A percentile compares a stretch with the other conserved stretches of the same genome.
phyloP scores from a whole-genome alignment of 1,284 basidiomycete genomes.

The Cystobasidium pallidum region DNA sequence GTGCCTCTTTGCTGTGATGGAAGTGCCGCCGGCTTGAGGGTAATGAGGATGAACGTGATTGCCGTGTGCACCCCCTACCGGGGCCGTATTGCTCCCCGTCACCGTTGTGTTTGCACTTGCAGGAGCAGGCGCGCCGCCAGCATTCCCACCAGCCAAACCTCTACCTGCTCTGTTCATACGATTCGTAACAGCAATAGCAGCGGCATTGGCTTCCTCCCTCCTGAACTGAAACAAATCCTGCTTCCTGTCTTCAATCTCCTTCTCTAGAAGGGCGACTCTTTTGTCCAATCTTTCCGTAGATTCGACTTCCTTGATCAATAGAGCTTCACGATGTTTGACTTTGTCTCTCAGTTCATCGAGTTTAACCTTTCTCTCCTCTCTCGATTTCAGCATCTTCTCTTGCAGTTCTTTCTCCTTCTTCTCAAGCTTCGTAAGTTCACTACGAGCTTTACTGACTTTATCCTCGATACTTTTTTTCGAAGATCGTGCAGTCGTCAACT shows the following conservation, averaged over 20 bases:
- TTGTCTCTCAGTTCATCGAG: constrained; percentile 55
- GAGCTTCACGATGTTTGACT: constrained; percentile 54
- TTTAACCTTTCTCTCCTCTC: constrained; percentile 58
- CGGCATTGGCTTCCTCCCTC: constrained; percentile 44
- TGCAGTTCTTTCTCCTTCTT: constrained; percentile 53
- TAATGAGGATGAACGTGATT: constrained; percentile 7
- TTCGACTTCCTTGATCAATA: constrained; percentile 54
- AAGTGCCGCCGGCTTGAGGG: constrained; percentile 6
- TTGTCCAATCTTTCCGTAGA: constrained; percentile 66
- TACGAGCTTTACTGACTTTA: constrained; percentile 68
- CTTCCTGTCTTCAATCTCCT: constrained; percentile 51
- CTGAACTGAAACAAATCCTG: constrained; percentile 47
- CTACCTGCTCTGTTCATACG: constrained; percentile 39
- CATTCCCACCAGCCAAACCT: constrained; percentile 13
- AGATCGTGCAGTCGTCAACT: constrained; percentile 70
- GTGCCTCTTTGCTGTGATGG: constrained; percentile 6
- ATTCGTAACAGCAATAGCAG: constrained; percentile 31
- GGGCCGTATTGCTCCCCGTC: background rate
- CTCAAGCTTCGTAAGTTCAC: constrained; percentile 69
- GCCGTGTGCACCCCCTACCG: background rate
- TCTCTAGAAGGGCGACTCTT: constrained; percentile 72
- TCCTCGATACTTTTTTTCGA: constrained; percentile 68
- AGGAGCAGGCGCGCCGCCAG: background rate
- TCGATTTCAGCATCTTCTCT: constrained; percentile 61
- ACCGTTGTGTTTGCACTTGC: background rate